Conservation (phyloP, 768 basidiomycete species). For the Naganishia onofrii region DNA sequence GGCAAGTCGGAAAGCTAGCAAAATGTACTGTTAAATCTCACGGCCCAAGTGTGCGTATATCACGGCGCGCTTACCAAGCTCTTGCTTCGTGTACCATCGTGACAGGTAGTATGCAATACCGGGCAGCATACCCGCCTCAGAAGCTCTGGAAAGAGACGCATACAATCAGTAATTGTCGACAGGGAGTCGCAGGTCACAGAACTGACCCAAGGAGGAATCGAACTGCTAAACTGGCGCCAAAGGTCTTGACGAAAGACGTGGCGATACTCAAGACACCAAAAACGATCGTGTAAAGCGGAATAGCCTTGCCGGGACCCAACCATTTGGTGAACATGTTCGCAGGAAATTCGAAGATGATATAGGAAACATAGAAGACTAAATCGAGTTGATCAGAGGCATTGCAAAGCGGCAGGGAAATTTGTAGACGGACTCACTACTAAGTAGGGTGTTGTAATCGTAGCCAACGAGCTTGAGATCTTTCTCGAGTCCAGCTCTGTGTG, state of each 20-base stretch:
- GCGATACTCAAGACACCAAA: constrained; percentile 31
- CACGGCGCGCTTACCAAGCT: constrained; percentile 10
- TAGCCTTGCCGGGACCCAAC: constrained; percentile 26
- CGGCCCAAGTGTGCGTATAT: no score
- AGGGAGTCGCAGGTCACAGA: background rate
- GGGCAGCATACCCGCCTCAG: constrained; percentile 29
- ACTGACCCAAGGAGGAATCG: constrained; percentile 30
- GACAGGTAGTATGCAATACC: constrained; percentile 32
- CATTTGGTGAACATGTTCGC: constrained; percentile 31
- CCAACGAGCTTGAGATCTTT: constrained; percentile 37
- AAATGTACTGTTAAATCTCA: no score
- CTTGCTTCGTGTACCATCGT: constrained; percentile 30
- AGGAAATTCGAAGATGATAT: constrained; percentile 25
- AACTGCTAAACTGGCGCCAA: constrained; percentile 26
- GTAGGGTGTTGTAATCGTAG: constrained; percentile 33
- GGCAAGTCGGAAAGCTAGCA: constrained; percentile 26
- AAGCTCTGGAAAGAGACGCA: background rate
- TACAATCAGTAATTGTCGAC: no score
- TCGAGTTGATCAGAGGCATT: background rate
- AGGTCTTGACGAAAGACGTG: constrained; percentile 26
- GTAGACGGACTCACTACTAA: constrained; percentile 19
- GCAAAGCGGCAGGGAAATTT: background rate
- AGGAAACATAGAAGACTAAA: constrained; percentile 26
- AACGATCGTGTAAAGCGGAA: constrained; percentile 29
- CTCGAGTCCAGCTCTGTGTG: constrained; percentile 37